Evolutionary conservation across 1,139 yeast species (phyloP), one percentile per base, ranked within the genome.

Genomic region (Ogataea hybrid): DNA sequence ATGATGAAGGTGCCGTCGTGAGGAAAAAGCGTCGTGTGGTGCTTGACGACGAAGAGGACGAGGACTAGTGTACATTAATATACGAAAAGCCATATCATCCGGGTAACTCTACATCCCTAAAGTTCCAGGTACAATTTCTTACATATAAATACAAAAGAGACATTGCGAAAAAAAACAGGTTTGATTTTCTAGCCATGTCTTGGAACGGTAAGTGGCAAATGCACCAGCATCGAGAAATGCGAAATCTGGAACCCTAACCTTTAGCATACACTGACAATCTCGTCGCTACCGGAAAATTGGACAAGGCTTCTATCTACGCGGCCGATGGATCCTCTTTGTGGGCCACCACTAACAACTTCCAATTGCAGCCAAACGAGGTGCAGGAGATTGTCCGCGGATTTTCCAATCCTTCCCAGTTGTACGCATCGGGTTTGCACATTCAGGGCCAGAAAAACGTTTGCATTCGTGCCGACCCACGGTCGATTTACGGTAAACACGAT

Each of bases 271-370:
- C 97, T 48, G 97, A 92, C 65, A 89, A 89, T 68, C 79, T 92
- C 56, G 71, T 84, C 56, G 84, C 82, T 43, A 83, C 96, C 44
- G 88, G 88, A 52, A 87, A 86, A 65, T 74, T 92, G 56, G 97
- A 90, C 70, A 81, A 81, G 66, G 96, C 97, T 28, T 94, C 95
- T 39, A 80, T 92, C 57, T 89, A 85, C 69, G 90, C 97, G 12
- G 81, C 85, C 54, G 96, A 95, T 10, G 98, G 98, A 34, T 96
- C 90, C 64, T 78, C 96, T 27, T 78, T 82, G 45, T 92, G 98
- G 98, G 97, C 98, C 20, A 79, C 83, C 58, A 74, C 95, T 18
- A 75, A 86, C 46, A 79, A 79, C 39, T 79, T 87, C 58, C 71
- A 77, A 52, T 79, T 89, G 57, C 75, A 77, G 42, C 77, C 81